Evolutionary conservation across 2,329 filamentous ascomycete genomes (phyloP).

Genomic region (Claviceps sp.): DNA sequence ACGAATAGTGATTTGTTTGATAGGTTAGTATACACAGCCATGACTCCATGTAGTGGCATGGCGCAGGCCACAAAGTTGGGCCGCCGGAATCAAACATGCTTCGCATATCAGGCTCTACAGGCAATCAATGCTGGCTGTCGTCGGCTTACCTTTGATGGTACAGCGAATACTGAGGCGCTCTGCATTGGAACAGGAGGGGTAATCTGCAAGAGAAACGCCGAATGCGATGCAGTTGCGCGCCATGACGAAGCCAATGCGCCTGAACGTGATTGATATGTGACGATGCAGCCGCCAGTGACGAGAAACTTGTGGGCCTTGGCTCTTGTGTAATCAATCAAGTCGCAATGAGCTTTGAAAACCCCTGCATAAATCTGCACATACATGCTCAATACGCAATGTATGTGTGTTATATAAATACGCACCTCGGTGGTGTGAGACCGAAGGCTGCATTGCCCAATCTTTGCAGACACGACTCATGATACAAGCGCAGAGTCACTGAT

Average conservation of each 20-base stretch:
- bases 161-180: no score
- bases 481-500: no score
- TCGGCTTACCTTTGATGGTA: not conserved
- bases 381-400: no score
- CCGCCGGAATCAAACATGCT: not conserved
- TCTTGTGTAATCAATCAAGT: no score
- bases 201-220: no score
- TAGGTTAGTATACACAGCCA: not conserved
- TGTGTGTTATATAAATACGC: no score
- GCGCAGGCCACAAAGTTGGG: not conserved
- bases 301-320: not conserved
- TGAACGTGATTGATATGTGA: not conserved
- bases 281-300: not conserved
- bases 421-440: no score
- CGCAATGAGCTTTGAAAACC: no score
- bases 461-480: no score
- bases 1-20: not conserved
- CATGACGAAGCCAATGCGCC: not conserved
- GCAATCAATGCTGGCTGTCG: not conserved
- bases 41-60: not conserved
- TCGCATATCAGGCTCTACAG: not conserved
- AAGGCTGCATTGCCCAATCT: no score
- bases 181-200: not conserved
- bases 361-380: no score
- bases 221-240: not conserved